Conservation (phyloP, 148 eudicot genomes). For the Bassia scoparia region DNA sequence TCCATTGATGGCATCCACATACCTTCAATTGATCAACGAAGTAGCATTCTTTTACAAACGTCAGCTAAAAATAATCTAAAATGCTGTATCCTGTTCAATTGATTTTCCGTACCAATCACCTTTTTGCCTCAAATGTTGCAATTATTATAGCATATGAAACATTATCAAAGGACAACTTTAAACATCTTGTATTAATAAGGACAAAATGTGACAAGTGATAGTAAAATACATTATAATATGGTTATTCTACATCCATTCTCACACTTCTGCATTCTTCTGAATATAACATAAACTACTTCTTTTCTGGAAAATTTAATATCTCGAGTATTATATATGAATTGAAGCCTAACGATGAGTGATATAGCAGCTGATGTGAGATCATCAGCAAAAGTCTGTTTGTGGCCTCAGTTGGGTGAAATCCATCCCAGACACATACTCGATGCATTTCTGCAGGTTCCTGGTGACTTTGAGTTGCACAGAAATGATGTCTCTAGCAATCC, state of each 20-base stretch:
- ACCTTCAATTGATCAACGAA: too few relatives aligned
- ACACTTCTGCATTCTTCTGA: background rate
- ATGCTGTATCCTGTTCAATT: background rate
- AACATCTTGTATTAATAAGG: background rate
- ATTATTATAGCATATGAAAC: background rate
- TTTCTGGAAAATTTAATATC: background rate
- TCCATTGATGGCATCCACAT: too few relatives aligned
- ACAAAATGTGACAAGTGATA: background rate
- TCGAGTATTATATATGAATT: too few relatives aligned
- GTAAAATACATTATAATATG: background rate
- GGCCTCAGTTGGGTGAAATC: conserved; percentile 81
- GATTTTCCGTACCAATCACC: background rate
- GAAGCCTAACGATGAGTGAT: conserved; percentile 48
- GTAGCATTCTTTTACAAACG: background rate
- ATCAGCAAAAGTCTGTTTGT: conserved; percentile 61
- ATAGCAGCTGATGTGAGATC: conserved; percentile 58
- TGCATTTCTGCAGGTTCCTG: conserved; percentile 78
- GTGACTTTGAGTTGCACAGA: conserved; percentile 58
- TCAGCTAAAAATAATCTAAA: background rate
- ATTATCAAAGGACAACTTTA: background rate
- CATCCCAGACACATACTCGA: conserved; percentile 85
- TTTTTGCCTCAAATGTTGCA: background rate
- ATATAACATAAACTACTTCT: background rate
- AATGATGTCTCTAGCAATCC: conserved; percentile 69
- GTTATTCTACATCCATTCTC: background rate